Percentiles rank a stretch among this genome's conserved stretches.
Evolutionary conservation across 2,329 filamentous ascomycete species (phyloP).

Genomic region (Sphaceloma murrayae): DNA sequence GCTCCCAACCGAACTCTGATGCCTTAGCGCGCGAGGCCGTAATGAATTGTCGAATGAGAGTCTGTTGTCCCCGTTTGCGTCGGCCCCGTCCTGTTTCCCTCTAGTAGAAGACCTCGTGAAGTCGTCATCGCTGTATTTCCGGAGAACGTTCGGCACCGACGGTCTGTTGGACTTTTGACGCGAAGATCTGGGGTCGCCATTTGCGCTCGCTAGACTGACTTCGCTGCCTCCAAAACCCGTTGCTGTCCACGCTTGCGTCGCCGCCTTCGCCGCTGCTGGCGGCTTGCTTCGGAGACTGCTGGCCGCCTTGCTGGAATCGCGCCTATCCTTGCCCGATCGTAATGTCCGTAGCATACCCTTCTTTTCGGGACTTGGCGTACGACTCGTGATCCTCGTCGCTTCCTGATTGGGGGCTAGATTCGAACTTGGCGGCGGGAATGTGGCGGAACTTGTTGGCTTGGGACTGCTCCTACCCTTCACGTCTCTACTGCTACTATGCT

Average conservation of each 20-base stretch:
- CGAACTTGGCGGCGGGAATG: constrained; percentile 24
- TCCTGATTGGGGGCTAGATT: constrained; percentile 30
- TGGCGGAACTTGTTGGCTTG: constrained; percentile 2
- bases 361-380: constrained; percentile 54
- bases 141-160: background rate
- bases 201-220: constrained; percentile 18
- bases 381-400: constrained; percentile 38
- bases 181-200: constrained; percentile 15
- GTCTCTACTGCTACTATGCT: constrained; percentile 36
- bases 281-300: constrained; percentile 37
- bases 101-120: background rate
- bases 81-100: background rate
- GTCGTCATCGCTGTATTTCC: constrained; percentile 11
- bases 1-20: constrained; percentile 12
- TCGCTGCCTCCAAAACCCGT: constrained; percentile 26
- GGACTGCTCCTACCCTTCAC: constrained; percentile 14
- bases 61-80: background rate
- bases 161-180: constrained; percentile 4
- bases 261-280: constrained; percentile 52
- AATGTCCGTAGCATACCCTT: constrained; percentile 42
- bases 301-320: constrained; percentile 35
- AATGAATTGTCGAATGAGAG: background rate
- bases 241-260: constrained; percentile 50
- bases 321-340: constrained; percentile 26
- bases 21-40: constrained; percentile 1